A percentile compares a stretch with the other conserved stretches of the same genome.
Evolutionary conservation across 768 basidiomycete species (phyloP).

Genomic region (Mycena polygramma): DNA sequence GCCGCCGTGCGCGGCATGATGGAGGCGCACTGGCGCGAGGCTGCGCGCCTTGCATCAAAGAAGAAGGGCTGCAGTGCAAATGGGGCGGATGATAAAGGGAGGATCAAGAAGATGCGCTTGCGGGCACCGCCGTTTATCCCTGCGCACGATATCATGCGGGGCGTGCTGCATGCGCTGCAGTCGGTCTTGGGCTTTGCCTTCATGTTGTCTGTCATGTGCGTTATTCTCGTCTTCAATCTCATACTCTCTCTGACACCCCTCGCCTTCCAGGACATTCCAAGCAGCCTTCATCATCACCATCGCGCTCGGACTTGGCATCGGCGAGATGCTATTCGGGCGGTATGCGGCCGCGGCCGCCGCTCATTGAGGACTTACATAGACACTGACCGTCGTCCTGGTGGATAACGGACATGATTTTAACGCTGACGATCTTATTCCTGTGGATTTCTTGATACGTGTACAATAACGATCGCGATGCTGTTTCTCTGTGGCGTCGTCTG

Average conservation of each 20-base stretch:
- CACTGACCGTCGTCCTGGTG: no score
- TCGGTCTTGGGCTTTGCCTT: conserved; percentile 74
- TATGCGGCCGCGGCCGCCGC: not conserved
- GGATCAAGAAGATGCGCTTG: not conserved
- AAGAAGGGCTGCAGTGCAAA: not conserved
- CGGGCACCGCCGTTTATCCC: conserved; percentile 70
- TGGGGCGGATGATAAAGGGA: conserved; percentile 16
- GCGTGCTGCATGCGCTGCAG: conserved; percentile 73
- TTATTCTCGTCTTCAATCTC: conserved; percentile 7
- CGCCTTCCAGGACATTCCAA: conserved; percentile 80
- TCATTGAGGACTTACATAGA: not conserved
- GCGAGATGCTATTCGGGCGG: conserved; percentile 77
- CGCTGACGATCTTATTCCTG: not conserved
- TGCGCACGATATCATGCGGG: conserved; percentile 78
- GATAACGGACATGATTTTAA: no score
- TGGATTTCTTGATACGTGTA: not conserved
- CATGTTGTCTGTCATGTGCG: conserved; percentile 89
- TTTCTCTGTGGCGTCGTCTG: not conserved
- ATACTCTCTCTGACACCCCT: not conserved
- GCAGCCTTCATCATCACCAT: conserved; percentile 82
- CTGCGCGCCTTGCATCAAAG: not conserved
- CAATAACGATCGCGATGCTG: not conserved
- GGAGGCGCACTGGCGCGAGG: conserved; percentile 61
- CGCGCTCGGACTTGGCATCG: conserved; percentile 76
- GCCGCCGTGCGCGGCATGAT: conserved; percentile 68